Percentiles rank a stretch among this genome's conserved stretches.
Conservation (phyloP, 805 yeast species). For the Metschnikowia noctiluminum region DNA sequence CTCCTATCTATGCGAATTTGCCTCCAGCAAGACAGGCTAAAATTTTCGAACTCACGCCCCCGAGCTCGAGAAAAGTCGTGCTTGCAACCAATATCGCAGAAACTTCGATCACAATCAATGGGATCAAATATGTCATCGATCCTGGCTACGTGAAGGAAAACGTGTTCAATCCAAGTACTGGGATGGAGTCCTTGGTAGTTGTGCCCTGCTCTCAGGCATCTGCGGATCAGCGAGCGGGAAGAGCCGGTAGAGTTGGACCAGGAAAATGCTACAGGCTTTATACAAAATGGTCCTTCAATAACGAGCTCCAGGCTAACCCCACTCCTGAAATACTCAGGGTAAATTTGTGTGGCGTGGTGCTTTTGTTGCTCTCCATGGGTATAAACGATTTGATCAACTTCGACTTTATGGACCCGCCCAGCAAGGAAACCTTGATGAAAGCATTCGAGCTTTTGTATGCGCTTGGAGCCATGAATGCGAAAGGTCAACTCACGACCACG, state of each 20-base stretch:
- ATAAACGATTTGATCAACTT: slow-evolving; percentile 76
- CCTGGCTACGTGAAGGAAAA: slow-evolving; percentile 47
- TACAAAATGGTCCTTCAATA: slow-evolving; percentile 75
- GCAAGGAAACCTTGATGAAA: slow-evolving; percentile 63
- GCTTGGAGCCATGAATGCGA: slow-evolving; percentile 78
- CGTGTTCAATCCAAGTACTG: slow-evolving; percentile 38
- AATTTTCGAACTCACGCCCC: slow-evolving; percentile 87
- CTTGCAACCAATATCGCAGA: slow-evolving; percentile 89
- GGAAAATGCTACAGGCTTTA: slow-evolving; percentile 67
- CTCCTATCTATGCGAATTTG: slow-evolving; percentile 89
- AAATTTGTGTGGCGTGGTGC: slow-evolving; percentile 71
- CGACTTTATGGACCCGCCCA: slow-evolving; percentile 91
- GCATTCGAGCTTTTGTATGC: slow-evolving; percentile 82
- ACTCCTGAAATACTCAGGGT: slow-evolving; percentile 91
- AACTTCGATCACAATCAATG: slow-evolving; percentile 45
- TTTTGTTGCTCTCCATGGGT: slow-evolving; percentile 78
- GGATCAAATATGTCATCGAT: slow-evolving; percentile 41
- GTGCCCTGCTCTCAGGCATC: slow-evolving; percentile 46
- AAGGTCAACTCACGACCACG: slow-evolving; percentile 70
- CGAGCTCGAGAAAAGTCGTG: slow-evolving; percentile 75
- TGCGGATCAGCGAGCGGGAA: slow-evolving; percentile 46
- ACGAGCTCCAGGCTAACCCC: slow-evolving; percentile 75
- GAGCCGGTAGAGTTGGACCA: slow-evolving; percentile 48
- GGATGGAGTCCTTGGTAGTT: slow-evolving; percentile 45
- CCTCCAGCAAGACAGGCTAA: slow-evolving; percentile 79